A percentile compares a stretch with the other conserved stretches of the same genome.
These are phyloP conservation scores for Turritis glabra DNA, from an alignment of 345 rosid genomes.

Conservation along the genomic window DNA sequence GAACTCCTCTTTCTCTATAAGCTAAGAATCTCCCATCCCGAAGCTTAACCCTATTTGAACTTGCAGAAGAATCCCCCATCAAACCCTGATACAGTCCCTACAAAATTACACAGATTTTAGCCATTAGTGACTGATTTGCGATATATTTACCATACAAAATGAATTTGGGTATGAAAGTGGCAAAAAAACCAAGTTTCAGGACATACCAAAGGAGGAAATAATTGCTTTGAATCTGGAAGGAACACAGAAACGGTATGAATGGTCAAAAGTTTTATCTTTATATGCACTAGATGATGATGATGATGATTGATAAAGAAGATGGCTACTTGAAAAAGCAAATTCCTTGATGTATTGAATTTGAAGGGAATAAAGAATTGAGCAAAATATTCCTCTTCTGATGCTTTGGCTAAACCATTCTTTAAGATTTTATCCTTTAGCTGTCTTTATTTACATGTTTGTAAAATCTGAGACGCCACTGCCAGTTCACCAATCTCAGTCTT, in stretches of 20 bases:
- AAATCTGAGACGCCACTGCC: constrained; percentile 17
- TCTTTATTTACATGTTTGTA: background rate
- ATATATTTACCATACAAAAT: background rate
- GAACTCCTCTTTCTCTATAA: constrained; percentile 72
- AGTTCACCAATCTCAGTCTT: constrained; percentile 15
- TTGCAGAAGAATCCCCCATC: constrained; percentile 20
- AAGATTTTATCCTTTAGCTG: background rate
- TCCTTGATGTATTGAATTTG: background rate
- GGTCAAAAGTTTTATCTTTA: constrained; percentile 4
- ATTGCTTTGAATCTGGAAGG: background rate
- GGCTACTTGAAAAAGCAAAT: constrained; percentile 12
- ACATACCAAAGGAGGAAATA: constrained; percentile 3
- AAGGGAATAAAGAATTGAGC: constrained; percentile 7
- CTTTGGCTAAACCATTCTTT: background rate
- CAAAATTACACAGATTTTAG: background rate
- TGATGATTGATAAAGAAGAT: background rate
- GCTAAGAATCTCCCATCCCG: constrained; percentile 76
- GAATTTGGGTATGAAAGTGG: background rate
- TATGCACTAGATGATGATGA: constrained; percentile 6
- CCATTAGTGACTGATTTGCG: background rate
- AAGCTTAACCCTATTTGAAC: constrained; percentile 53
- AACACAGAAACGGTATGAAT: constrained; percentile 11
- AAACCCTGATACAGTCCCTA: background rate
- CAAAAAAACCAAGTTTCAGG: background rate
- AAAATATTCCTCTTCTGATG: constrained; percentile 22